Evolutionary conservation across 2,329 filamentous ascomycete species (phyloP).

Genomic region (Gnomoniopsis smithogilvyi): DNA sequence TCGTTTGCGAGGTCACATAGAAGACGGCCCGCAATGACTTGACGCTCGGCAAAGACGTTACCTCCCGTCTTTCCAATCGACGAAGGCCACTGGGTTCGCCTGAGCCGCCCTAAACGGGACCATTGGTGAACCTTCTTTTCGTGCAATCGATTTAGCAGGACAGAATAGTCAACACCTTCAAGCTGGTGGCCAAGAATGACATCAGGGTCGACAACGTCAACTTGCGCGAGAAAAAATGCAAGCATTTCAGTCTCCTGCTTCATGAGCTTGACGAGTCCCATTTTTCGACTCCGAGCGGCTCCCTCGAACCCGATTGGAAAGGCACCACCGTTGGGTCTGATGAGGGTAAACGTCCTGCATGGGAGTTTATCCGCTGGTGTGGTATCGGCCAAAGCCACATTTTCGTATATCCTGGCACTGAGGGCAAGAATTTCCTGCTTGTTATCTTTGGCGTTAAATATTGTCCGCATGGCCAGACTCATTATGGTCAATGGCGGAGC

Average conservation of each 20-base stretch:
- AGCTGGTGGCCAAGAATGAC: conserved; percentile 91
- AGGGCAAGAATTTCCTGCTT: conserved; percentile 94
- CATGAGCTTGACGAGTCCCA: conserved; percentile 74
- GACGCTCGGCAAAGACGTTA: conserved; percentile 89
- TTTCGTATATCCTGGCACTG: conserved; percentile 89
- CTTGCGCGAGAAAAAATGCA: conserved; percentile 82
- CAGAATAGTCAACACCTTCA: conserved; percentile 95
- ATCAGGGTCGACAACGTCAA: conserved; percentile 87
- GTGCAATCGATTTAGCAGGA: conserved; percentile 80
- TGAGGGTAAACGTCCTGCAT: conserved; percentile 86
- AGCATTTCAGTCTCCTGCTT: conserved; percentile 83
- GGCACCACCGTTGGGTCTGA: conserved; percentile 71
- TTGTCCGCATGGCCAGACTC: conserved; percentile 85
- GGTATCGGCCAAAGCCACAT: conserved; percentile 81
- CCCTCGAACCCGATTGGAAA: conserved; percentile 88
- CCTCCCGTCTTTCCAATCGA: conserved; percentile 82
- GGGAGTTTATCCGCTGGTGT: conserved; percentile 85
- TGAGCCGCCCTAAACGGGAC: conserved; percentile 87
- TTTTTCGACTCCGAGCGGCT: conserved; percentile 67
- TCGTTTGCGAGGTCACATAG: conserved; percentile 95
- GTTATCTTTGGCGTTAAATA: conserved; percentile 87
- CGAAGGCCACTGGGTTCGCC: conserved; percentile 80
- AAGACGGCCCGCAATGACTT: conserved; percentile 82
- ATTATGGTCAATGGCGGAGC: conserved; percentile 90
- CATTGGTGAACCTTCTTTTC: conserved; percentile 91